Conservation (phyloP, 805 yeast genomes). For the Barnettozyma pratensis region DNA sequence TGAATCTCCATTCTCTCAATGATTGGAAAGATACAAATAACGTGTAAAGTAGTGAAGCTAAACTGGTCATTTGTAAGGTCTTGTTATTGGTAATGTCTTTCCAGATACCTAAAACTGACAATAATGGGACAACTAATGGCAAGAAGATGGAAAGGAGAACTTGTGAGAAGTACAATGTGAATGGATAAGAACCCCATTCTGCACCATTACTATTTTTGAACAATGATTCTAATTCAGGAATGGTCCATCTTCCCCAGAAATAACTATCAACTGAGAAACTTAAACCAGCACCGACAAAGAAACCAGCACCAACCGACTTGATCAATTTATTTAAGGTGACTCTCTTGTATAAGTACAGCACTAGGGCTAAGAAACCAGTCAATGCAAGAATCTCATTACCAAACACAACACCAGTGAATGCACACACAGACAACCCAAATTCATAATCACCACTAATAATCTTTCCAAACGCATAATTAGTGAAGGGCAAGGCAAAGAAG, state of each 20-base stretch:
- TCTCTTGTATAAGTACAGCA: constrained; percentile 41
- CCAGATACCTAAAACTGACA: constrained; percentile 33
- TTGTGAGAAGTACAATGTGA: constrained; percentile 55
- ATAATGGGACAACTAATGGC: constrained; percentile 40
- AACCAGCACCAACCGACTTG: constrained; percentile 43
- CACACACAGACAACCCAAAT: constrained; percentile 45
- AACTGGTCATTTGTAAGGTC: constrained; percentile 39
- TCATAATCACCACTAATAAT: constrained; percentile 43
- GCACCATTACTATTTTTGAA: constrained; percentile 59
- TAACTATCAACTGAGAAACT: constrained; percentile 60
- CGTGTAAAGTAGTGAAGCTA: constrained; percentile 53
- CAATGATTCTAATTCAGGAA: constrained; percentile 76
- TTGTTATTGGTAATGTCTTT: constrained; percentile 29
- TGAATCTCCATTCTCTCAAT: constrained; percentile 93
- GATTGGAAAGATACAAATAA: constrained; percentile 70
- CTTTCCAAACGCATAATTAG: constrained; percentile 48
- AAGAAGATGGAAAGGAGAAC: constrained; percentile 36
- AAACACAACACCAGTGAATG: constrained; percentile 63
- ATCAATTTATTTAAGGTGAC: constrained; percentile 36
- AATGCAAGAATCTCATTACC: constrained; percentile 66
- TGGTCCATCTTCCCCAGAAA: constrained; percentile 60
- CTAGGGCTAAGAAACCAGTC: constrained; percentile 42
- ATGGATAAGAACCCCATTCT: constrained; percentile 85
- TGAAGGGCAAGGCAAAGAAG: constrained; percentile 67
- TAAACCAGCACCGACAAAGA: constrained; percentile 41